Evolutionary conservation across 306 rosid species (phyloP), one percentile per base, ranked within the genome.

Genomic region (Begonia peltatifolia): DNA sequence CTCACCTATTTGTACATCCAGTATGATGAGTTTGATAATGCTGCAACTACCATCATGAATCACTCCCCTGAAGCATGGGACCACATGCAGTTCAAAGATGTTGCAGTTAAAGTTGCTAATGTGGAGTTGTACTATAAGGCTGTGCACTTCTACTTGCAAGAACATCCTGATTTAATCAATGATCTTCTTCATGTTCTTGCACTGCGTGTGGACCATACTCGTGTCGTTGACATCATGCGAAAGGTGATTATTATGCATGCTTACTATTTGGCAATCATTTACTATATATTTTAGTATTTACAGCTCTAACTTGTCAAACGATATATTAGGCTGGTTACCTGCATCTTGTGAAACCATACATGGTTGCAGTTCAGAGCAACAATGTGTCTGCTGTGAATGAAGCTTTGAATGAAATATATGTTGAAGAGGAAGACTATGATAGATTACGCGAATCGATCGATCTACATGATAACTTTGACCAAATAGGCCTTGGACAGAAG

Each of bases 41-140:
- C 96, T 60, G 96, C 99, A 38, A 77, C 99, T 17, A 92, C 99
- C 52, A 92, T 92, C 65, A 92, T 92, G 99, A 92, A 92, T 76
- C 96, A 92, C 66, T 86, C 96, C 47, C 96, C 94, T 16, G 99
- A 92, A 77, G 99, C 99, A 62, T 92, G 99, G 99, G 99, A 92
- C 70, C 99, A 86, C 76, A 86, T 92, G 99, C 99, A 86, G 62
- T 92, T 92, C 63, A 92, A 92, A 70, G 96, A 92, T 59, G 96
- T 92, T 60, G 51, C 79, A 10, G 96, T 76, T 46, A 92, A 92
- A 81, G 96, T 92, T 75, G 99, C 93, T 36, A 92, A 79, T 57
- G 99, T 92, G 62, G 99, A 92, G 79, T 64, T 92, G 58, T 86
- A 92, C 63, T 86, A 92, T 56, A 92, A 92, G 83, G 84, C 96